A percentile compares a stretch with the other conserved stretches of the same genome.
These are phyloP conservation scores for Leishmania guyanensis DNA, from an alignment of 208 protist species.

Conservation along the genomic window DNA sequence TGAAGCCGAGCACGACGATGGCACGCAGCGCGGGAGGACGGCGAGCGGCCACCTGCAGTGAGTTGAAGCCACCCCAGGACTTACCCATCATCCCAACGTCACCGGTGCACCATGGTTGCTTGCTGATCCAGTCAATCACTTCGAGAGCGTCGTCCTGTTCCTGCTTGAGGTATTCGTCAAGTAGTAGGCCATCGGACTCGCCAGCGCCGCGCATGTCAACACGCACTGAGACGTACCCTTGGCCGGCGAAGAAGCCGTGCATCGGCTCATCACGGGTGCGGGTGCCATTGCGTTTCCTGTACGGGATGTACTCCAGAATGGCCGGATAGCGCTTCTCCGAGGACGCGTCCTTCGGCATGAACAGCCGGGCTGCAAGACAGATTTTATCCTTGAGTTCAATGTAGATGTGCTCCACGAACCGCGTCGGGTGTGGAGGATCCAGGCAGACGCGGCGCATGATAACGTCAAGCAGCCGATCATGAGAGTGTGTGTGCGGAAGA, in stretches of 20 bases:
- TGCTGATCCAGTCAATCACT: conserved; percentile 69
- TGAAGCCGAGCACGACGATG: conserved; percentile 72
- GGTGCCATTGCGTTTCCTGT: conserved; percentile 69
- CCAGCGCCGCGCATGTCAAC: conserved; percentile 71
- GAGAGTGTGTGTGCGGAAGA: background rate
- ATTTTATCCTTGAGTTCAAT: conserved; percentile 50
- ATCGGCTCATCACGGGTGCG: conserved; percentile 64
- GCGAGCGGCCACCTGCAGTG: conserved; percentile 61
- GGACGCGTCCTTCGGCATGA: conserved; percentile 43
- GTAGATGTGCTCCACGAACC: conserved; percentile 49
- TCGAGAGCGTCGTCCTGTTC: conserved; percentile 66
- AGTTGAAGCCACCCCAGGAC: conserved; percentile 76
- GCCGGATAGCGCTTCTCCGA: conserved; percentile 36
- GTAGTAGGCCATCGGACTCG: conserved; percentile 59
- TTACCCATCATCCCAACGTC: conserved; percentile 70
- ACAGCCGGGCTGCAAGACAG: conserved; percentile 49
- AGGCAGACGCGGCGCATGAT: conserved; percentile 25
- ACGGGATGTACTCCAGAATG: conserved; percentile 72
- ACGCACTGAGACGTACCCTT: conserved; percentile 55
- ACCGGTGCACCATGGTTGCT: conserved; percentile 65
- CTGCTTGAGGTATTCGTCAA: conserved; percentile 63
- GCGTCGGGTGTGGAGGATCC: conserved; percentile 38
- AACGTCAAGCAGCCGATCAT: background rate
- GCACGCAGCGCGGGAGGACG: conserved; percentile 52
- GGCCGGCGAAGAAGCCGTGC: conserved; percentile 67